These are phyloP conservation scores for Neofusicoccum kwambonambiense DNA, from an alignment of 2,329 filamentous ascomycete species.

Conservation along the genomic window DNA sequence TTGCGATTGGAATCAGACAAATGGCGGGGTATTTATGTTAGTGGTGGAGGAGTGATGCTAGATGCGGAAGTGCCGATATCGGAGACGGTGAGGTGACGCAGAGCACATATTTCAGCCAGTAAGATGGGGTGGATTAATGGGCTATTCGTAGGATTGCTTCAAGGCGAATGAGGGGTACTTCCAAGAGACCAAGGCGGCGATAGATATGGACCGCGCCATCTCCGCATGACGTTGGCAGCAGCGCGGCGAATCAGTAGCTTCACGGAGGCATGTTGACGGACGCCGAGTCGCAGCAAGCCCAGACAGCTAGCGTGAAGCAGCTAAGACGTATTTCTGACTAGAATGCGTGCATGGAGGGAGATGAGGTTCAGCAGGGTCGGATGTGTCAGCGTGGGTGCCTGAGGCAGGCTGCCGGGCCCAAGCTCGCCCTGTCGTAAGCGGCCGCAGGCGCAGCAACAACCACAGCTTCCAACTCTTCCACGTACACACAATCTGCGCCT, in stretches of 20 bases:
- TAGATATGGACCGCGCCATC: not conserved
- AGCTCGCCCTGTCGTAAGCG: slow-evolving; percentile 11
- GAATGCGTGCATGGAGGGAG: not conserved
- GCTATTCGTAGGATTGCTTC: not conserved
- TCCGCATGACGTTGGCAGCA: not conserved
- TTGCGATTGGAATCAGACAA: not conserved
- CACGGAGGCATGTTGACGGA: not conserved
- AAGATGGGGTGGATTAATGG: not conserved
- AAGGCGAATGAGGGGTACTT: not conserved
- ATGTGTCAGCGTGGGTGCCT: not conserved
- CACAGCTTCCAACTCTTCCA: slow-evolving; percentile 9
- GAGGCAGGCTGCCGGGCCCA: not conserved
- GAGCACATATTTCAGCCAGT: not conserved
- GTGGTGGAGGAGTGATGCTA: not conserved
- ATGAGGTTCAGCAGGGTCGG: not conserved
- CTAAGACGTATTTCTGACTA: too few relatives aligned
- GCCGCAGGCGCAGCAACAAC: slow-evolving; percentile 5
- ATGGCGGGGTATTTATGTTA: slow-evolving; percentile 8
- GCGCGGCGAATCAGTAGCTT: not conserved
- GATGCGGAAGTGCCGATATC: slow-evolving; percentile 7
- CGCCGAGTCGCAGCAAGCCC: not conserved
- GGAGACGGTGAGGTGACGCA: not conserved
- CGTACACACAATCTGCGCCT: not conserved
- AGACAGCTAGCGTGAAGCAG: not conserved
- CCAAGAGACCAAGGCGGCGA: not conserved